Evolutionary conservation across 495 filamentous ascomycete species (phyloP).

Genomic region (Xylaria acuta): DNA sequence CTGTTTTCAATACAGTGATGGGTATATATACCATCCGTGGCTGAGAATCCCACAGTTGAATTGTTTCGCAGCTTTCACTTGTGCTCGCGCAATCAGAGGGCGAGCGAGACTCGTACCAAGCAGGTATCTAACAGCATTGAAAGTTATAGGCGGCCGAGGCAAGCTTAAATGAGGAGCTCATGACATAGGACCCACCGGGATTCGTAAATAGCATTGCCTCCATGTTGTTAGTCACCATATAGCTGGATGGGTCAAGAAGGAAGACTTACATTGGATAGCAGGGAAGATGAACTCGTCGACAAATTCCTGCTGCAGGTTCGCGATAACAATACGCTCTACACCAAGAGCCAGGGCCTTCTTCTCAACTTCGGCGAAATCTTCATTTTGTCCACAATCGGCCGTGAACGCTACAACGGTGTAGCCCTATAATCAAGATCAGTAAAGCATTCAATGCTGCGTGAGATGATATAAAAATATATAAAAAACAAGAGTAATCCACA

Average conservation of each 20-base stretch:
- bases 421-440: not conserved
- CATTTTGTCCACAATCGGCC: constrained; percentile 42
- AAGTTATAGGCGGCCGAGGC: no score
- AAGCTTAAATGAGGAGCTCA: no score
- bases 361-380: constrained; percentile 58
- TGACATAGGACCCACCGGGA: constrained; percentile 44
- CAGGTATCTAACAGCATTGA: constrained; percentile 63
- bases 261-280: constrained; percentile 64
- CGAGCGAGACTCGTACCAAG: constrained; percentile 74
- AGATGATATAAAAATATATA: no score
- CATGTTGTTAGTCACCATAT: no score
- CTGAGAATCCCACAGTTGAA: constrained; percentile 66
- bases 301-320: constrained; percentile 69
- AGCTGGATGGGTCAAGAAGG: no score
- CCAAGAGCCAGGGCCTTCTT: constrained; percentile 67
- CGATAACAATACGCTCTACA: constrained; percentile 58
- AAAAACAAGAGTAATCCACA: no score
- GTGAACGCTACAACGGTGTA: not conserved
- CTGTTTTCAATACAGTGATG: no score
- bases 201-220: constrained; percentile 81
- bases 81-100: constrained; percentile 77
- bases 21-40: no score
- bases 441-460: no score
- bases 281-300: constrained; percentile 80
- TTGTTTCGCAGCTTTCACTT: constrained; percentile 71